Evolutionary conservation across 495 filamentous ascomycete genomes (phyloP).

Genomic region (Podospora bellae-mahoneyi): DNA sequence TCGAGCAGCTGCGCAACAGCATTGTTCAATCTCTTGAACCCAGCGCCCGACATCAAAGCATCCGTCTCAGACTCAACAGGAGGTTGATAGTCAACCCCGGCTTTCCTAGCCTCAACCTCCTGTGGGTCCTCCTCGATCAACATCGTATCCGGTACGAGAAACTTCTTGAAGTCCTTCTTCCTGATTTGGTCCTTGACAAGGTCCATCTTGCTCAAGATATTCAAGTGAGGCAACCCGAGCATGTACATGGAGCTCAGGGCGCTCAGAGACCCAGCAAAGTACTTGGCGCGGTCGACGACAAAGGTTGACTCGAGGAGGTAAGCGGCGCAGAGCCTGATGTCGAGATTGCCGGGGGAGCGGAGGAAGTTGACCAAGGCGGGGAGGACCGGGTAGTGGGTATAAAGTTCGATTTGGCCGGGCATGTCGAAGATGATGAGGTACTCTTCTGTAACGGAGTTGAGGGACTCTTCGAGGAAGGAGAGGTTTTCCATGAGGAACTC

Average conservation of each 20-base stretch:
- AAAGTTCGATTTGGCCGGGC: slow-evolving; percentile 98
- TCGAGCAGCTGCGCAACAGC: slow-evolving; percentile 89
- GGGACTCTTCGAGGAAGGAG: slow-evolving; percentile 83
- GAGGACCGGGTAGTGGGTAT: slow-evolving; percentile 92
- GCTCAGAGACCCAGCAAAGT: slow-evolving; percentile 89
- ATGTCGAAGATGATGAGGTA: slow-evolving; percentile 97
- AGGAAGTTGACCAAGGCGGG: slow-evolving; percentile 82
- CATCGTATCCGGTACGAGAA: slow-evolving; percentile 75
- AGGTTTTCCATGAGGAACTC: slow-evolving; percentile 94
- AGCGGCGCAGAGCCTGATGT: slow-evolving; percentile 88
- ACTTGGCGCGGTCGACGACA: slow-evolving; percentile 91
- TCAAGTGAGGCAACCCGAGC: slow-evolving; percentile 93
- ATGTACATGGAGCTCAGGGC: slow-evolving; percentile 99
- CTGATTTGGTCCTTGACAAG: slow-evolving; percentile 79
- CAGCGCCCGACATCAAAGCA: slow-evolving; percentile 70
- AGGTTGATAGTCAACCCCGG: slow-evolving; percentile 37
- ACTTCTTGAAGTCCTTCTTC: slow-evolving; percentile 79
- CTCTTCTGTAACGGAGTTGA: slow-evolving; percentile 87
- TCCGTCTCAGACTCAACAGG: slow-evolving; percentile 45
- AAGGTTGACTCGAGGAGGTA: slow-evolving; percentile 96
- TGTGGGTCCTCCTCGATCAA: slow-evolving; percentile 68
- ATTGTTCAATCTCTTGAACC: slow-evolving; percentile 73
- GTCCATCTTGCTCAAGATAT: slow-evolving; percentile 96
- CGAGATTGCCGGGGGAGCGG: slow-evolving; percentile 71
- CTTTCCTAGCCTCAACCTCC: slow-evolving; percentile 46